Evolutionary conservation across 1,284 basidiomycete species (phyloP).

Genomic region (Xerocomus amazonicus): DNA sequence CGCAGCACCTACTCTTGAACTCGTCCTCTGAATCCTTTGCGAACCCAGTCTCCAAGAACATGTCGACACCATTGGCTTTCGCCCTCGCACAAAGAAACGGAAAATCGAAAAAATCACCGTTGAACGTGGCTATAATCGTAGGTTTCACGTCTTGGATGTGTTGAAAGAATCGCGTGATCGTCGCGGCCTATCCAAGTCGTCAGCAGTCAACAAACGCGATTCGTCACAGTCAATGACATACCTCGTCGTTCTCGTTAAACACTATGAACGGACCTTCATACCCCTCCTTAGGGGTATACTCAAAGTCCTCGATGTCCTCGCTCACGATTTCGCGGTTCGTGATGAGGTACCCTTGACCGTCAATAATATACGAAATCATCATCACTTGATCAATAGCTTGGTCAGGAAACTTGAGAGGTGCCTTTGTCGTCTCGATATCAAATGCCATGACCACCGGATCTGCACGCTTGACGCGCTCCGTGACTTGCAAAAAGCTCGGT

Average conservation of each 20-base stretch:
- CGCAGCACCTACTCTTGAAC: constrained; percentile 91
- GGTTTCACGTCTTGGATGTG: constrained; percentile 93
- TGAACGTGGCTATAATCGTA: constrained; percentile 97
- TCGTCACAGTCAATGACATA: constrained; percentile 25
- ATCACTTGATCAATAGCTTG: constrained; percentile 96
- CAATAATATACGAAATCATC: constrained; percentile 99
- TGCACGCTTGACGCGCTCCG: constrained; percentile 93
- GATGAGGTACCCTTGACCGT: constrained; percentile 96
- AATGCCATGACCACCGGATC: constrained; percentile 99
- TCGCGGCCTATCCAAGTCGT: constrained; percentile 50
- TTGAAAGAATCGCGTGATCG: constrained; percentile 87
- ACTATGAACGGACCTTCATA: constrained; percentile 97
- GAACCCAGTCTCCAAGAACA: constrained; percentile 96
- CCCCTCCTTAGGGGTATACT: constrained; percentile 98
- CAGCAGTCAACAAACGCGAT: not conserved
- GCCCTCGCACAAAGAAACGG: constrained; percentile 93
- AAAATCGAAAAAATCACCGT: constrained; percentile 99
- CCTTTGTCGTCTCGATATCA: constrained; percentile 99
- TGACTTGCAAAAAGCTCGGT: constrained; percentile 71
- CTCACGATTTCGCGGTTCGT: constrained; percentile 97
- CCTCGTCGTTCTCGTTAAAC: constrained; percentile 95
- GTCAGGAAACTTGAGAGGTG: constrained; percentile 98
- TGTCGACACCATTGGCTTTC: constrained; percentile 89
- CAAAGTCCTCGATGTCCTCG: constrained; percentile 98
- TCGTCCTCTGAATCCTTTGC: constrained; percentile 90